phyloP scores from a whole-genome alignment of 1,139 yeast genomes.

The Magnusiomyces tetraspermus region DNA sequence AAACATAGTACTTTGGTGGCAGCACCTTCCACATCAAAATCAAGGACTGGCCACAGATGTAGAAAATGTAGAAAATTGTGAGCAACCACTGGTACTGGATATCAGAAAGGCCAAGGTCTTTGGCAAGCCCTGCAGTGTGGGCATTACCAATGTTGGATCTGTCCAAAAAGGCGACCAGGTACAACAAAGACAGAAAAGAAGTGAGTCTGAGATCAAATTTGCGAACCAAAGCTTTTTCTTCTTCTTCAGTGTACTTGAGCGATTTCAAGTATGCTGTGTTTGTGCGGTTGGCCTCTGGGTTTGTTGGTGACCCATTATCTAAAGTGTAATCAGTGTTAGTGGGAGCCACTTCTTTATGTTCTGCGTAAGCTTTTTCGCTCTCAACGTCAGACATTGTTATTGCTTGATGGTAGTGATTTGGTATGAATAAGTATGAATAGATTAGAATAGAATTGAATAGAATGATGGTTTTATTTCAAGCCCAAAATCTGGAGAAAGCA shows the following conservation, averaged over 20 bases:
- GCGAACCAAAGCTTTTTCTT: conserved; percentile 16
- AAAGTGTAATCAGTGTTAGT: too few species aligned
- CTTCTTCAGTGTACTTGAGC: conserved; percentile 22
- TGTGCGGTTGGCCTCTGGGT: background rate
- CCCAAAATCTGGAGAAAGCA: too few species aligned
- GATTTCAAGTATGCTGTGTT: conserved; percentile 19
- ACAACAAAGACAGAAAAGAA: conserved; percentile 21
- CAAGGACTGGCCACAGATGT: conserved; percentile 25
- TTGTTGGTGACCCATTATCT: too few species aligned
- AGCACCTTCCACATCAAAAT: conserved; percentile 14
- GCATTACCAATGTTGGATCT: conserved; percentile 43
- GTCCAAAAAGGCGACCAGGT: conserved; percentile 31
- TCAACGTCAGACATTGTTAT: too few species aligned
- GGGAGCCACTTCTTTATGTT: too few species aligned
- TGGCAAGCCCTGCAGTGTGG: conserved; percentile 44
- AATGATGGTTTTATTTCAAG: too few species aligned
- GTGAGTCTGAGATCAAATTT: conserved; percentile 22
- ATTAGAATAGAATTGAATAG: too few species aligned
- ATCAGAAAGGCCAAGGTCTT: conserved; percentile 38
- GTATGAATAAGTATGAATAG: too few species aligned
- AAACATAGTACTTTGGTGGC: conserved; percentile 13
- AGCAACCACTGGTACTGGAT: conserved; percentile 28
- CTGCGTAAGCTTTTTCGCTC: too few species aligned
- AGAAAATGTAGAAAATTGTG: conserved; percentile 21
- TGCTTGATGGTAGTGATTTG: too few species aligned